Base-by-base conservation (phyloP, 768 basidiomycete species). In the Lanmaoa pseudosensibilis region DNA sequence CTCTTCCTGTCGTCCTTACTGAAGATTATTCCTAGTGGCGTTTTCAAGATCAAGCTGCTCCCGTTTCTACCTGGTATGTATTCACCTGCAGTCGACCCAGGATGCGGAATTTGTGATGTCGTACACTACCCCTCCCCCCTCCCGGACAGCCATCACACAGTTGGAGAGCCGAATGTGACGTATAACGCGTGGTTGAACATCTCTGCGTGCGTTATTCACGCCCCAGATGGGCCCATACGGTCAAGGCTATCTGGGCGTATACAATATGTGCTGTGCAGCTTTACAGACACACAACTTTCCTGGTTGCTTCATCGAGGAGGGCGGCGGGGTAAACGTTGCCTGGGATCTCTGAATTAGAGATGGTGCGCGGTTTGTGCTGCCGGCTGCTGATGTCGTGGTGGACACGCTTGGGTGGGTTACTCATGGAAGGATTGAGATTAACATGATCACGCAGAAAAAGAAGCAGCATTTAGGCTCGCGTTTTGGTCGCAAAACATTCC, bases 151-250 rank as follows among this genome's bases (percentile, higher is more conserved):
- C 50, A 16, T 39, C 56, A 9, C 11, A 64, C 75, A 3, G 40
- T 76, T 3, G 80, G 80, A 4, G 69, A 74, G 38, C 74, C 77
- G 2, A 55, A 53, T 6, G 65, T 75, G 7, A 69, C 75, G 19
- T 75, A 74, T 46, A 83, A 82, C 61, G 78, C 83, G 0, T 86
- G 85, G 83, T 76, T 78, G 13, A 69, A 69, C 8, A 74, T 86
- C 39, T 62, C 80, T 41, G 71, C 73, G n/a, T 76, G 74, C 0
- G 76, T 73, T 0, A 53, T 79, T 27, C 78, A 84, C 65, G 77
- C 78, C 5, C 77, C 79, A 0, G 84, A 85, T 48, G 66, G 6
- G 2, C 83, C 19, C 84, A 86, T 58, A 73, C 76, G 9, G 47
- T 77, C 50, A 85, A 85, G 65, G 65, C 76, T 6, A 69, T 83